These are phyloP conservation scores for Nadsonia starkeyi-henricii DNA, from an alignment of 1,139 yeast species.

Conservation along the genomic window DNA sequence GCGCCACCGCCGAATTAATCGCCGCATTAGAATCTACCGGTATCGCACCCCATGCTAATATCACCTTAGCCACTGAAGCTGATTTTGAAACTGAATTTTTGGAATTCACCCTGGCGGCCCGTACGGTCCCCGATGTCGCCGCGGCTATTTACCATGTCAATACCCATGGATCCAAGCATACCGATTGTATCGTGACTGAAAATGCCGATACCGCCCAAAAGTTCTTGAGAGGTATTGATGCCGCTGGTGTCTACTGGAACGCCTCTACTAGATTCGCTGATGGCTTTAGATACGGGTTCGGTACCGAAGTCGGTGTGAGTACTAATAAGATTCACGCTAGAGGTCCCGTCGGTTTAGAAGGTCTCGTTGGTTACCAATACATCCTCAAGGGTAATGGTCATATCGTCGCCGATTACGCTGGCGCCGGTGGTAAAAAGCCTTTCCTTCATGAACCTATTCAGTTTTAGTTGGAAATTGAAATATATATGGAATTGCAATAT, in stretches of 20 bases:
- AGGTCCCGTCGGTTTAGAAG: conserved; percentile 97
- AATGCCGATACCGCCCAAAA: conserved; percentile 51
- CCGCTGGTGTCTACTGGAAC: conserved; percentile 98
- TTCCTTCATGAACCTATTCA: conserved; percentile 41
- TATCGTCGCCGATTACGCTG: conserved; percentile 77
- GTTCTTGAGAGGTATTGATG: conserved; percentile 77
- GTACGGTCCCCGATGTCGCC: conserved; percentile 40
- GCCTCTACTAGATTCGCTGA: conserved; percentile 96
- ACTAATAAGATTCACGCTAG: conserved; percentile 95
- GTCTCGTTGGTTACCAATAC: conserved; percentile 89
- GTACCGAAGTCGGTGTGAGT: conserved; percentile 95
- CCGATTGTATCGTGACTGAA: conserved; percentile 83
- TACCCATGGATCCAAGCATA: conserved; percentile 85
- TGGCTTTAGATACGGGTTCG: conserved; percentile 96
- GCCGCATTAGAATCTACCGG: conserved; percentile 18
- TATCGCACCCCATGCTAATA: conserved; percentile 14
- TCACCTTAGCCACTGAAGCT: conserved; percentile 21
- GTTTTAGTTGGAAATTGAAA: conserved; percentile 1
- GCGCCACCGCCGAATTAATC: conserved; percentile 44
- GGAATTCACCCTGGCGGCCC: conserved; percentile 68
- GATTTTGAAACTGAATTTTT: conserved; percentile 79
- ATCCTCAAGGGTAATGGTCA: conserved; percentile 87
- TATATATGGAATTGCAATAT: no score
- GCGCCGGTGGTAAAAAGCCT: conserved; percentile 79
- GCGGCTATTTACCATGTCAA: conserved; percentile 79